Evolutionary conservation across 1,284 basidiomycete genomes (phyloP).

Genomic region (Austroboletus niveus): DNA sequence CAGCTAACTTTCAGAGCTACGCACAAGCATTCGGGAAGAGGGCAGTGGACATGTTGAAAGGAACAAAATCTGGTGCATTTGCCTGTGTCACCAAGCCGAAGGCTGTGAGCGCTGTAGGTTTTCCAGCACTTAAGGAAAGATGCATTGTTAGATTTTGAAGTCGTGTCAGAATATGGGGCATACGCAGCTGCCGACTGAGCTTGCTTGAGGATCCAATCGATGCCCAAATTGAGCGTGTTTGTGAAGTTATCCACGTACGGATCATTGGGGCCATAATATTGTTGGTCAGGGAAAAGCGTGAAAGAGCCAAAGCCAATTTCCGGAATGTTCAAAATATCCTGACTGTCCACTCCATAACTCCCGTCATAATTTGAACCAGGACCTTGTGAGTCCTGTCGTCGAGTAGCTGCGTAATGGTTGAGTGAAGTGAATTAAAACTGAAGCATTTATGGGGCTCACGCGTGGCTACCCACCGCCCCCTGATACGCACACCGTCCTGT

Average conservation of each 20-base stretch:
- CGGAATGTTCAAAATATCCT: conserved; percentile 60
- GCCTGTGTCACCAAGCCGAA: conserved; percentile 63
- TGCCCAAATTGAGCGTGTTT: conserved; percentile 48
- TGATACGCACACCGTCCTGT: conserved; percentile 47
- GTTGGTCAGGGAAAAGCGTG: conserved; percentile 68
- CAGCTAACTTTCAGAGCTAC: conserved; percentile 4
- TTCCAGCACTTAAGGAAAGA: conserved; percentile 42
- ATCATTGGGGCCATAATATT: conserved; percentile 46
- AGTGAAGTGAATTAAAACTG: background rate
- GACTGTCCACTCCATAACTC: conserved; percentile 60
- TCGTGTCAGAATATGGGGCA: conserved; percentile 15
- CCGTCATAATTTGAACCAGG: conserved; percentile 57
- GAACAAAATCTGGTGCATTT: conserved; percentile 52
- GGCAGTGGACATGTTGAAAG: conserved; percentile 53
- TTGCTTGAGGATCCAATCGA: conserved; percentile 55
- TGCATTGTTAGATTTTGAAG: conserved; percentile 8
- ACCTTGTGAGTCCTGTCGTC: conserved; percentile 39
- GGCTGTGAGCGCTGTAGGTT: conserved; percentile 52
- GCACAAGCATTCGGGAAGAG: conserved; percentile 41
- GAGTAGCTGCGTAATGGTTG: conserved; percentile 37
- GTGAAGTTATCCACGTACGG: conserved; percentile 49
- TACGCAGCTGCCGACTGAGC: conserved; percentile 44
- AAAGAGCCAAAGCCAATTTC: conserved; percentile 56
- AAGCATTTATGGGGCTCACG: conserved; percentile 34
- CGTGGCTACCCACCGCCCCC: conserved; percentile 59